phyloP scores from a whole-genome alignment of 176 grass and related monocot species.

The Bolboschoenus planiculmis region DNA sequence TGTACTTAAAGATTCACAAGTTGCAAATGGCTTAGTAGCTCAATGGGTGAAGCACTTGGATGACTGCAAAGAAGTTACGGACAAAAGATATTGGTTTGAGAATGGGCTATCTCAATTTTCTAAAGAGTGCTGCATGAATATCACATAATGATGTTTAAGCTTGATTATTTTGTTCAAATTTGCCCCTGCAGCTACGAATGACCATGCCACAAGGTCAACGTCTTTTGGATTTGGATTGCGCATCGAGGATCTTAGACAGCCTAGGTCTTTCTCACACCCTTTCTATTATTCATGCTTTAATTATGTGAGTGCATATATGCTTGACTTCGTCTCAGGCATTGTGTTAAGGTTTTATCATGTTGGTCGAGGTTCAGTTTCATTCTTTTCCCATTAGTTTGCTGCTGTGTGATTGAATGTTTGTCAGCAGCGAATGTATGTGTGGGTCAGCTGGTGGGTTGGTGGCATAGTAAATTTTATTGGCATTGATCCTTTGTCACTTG shows the following conservation, averaged over 20 bases:
- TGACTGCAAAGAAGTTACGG: background rate
- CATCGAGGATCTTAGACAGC: slow-evolving; percentile 80
- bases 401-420: background rate
- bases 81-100: background rate
- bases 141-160: background rate
- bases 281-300: background rate
- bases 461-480: background rate
- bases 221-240: slow-evolving; percentile 79
- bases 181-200: slow-evolving; percentile 57
- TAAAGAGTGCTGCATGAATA: background rate
- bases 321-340: background rate
- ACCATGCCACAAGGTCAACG: slow-evolving; percentile 49
- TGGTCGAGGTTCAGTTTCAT: background rate
- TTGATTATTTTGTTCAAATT: background rate
- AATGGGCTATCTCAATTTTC: background rate
- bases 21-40: background rate
- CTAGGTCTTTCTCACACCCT: slow-evolving; percentile 39
- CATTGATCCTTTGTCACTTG: background rate
- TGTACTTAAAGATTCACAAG: background rate
- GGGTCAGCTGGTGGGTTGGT: background rate
- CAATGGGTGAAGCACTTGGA: background rate
- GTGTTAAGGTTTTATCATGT: background rate
- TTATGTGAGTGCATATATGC: background rate
- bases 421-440: background rate
- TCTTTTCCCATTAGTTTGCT: background rate